Base-by-base conservation (phyloP, 2,329 filamentous ascomycete genomes). In the Fusarium albidum region DNA sequence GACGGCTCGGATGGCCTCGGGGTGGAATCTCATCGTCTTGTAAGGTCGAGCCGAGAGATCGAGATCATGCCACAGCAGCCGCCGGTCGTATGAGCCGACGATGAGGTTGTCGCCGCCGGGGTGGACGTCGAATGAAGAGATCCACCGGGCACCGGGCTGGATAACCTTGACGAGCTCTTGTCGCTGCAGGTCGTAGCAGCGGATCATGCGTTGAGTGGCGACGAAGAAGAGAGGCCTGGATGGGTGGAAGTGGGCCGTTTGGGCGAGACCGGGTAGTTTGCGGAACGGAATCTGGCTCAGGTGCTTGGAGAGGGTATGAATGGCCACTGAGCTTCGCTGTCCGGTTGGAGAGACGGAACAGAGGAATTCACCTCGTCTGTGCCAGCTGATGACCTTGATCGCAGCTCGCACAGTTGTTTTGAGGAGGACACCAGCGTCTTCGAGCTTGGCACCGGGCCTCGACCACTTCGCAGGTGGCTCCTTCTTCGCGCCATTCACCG, bases 11-110 rank as follows among this genome's bases (percentile, higher is more conserved):
- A 99, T 96, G 38, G 95, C 95, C 74, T 96, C 91, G 56, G 85
- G 79, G 77, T 99, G 95, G 79, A 98, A 99, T 43, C 95, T 86
- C 76, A 99, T 87, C 2, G 94, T 98, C 81, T 97, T 97, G 81
- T 96, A 98, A 0, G 95, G 95, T 42, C 91, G 86, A 59, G 84
- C 88, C 1, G 91, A 95, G 29, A 99, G 85, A 64, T 99, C 95
- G 47, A 98, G 82, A 75, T 99, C 95, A 77, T 98, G 95, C 95
- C 95, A 99, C 27, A 99, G 82, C 3, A 99, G 81, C 39, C 94
- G 87, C 62, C 93, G 88, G 76, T 99, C 95, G 76, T 98, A 99
- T 1, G 92, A 95, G 37, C 93, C 92, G 10, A 97, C 91, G 53
- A 98, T 91, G 49, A 99, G 76, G 70, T 99, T 97, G 76, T 96